phyloP scores from a whole-genome alignment of 768 basidiomycete species.

The Suillus ampliporus region DNA sequence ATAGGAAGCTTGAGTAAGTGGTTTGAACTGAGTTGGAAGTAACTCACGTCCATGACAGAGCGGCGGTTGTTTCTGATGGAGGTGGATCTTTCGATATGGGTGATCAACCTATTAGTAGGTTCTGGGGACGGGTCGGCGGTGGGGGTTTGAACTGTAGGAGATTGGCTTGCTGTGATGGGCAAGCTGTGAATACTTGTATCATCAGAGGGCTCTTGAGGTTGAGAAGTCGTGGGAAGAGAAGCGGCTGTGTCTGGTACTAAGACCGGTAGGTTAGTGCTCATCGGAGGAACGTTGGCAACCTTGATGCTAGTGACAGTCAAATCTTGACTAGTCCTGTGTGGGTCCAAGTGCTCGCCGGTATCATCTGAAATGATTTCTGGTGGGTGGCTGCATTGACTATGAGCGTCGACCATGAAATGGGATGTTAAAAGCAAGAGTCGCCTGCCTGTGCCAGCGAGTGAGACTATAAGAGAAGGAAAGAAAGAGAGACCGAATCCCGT shows the following conservation, averaged over 20 bases:
- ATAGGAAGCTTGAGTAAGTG: slow-evolving; percentile 18
- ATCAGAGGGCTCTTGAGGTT: slow-evolving; percentile 49
- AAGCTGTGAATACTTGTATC: slow-evolving; percentile 64
- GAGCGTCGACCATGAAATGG: slow-evolving; percentile 30
- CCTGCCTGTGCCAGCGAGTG: slow-evolving; percentile 11
- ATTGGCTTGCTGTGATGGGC: slow-evolving; percentile 53
- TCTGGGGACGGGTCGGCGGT: slow-evolving; percentile 36
- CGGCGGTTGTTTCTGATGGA: slow-evolving; percentile 53
- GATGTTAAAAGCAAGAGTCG: no score
- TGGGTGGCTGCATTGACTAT: slow-evolving; percentile 43
- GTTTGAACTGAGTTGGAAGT: no score
- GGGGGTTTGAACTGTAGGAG: slow-evolving; percentile 30
- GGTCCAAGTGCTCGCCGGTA: slow-evolving; percentile 30
- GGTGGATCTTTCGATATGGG: slow-evolving; percentile 29
- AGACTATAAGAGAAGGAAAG: slow-evolving; percentile 14
- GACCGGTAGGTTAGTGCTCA: slow-evolving; percentile 35
- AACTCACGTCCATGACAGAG: slow-evolving; percentile 61
- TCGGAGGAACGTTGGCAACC: slow-evolving; percentile 34
- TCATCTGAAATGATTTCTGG: slow-evolving; percentile 42
- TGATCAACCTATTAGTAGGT: slow-evolving; percentile 10
- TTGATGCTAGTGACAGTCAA: slow-evolving; percentile 29
- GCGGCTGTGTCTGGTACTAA: slow-evolving; percentile 38
- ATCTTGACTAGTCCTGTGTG: slow-evolving; percentile 23
- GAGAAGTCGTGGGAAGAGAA: slow-evolving; percentile 46
- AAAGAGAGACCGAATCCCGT: slow-evolving; percentile 9